Percentiles rank a stretch among this genome's conserved stretches.
Conservation (phyloP, 2,329 filamentous ascomycete species). For the Alternaria ventricosa region DNA sequence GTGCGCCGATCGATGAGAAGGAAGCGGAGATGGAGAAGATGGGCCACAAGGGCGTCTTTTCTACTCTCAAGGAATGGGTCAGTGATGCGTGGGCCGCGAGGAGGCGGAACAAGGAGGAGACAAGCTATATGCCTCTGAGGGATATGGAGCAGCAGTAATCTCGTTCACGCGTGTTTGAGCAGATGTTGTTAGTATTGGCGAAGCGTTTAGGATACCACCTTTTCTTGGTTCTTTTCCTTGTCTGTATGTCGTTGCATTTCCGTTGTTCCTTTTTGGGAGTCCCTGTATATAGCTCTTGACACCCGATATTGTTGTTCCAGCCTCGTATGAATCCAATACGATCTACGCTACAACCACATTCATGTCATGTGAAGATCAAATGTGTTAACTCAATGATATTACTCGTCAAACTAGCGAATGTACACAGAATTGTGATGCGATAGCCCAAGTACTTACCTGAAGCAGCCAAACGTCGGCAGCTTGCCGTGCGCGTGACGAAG, state of each 20-base stretch:
- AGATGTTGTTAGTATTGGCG: not conserved
- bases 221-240: constrained; percentile 1
- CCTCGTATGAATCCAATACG: not conserved
- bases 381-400: too few relatives aligned
- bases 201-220: constrained; percentile 20
- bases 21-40: constrained; percentile 37
- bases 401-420: not conserved
- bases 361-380: not conserved
- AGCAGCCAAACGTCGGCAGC: constrained; percentile 1
- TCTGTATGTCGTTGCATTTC: not conserved
- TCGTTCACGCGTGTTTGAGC: not conserved
- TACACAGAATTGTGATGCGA: not conserved
- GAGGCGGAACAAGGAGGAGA: constrained; percentile 48
- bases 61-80: constrained; percentile 35
- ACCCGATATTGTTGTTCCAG: not conserved
- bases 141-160: constrained; percentile 48
- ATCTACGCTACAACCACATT: not conserved
- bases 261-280: not conserved
- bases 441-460: not conserved
- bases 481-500: constrained; percentile 19
- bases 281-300: constrained; percentile 10
- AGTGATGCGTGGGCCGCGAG: constrained; percentile 40
- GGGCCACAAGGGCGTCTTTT: constrained; percentile 27
- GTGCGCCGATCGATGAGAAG: constrained; percentile 34
- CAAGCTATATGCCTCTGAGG: constrained; percentile 55